These are phyloP conservation scores for Pleurotus cornucopiae DNA, from an alignment of 768 basidiomycete genomes.

Conservation along the genomic window DNA sequence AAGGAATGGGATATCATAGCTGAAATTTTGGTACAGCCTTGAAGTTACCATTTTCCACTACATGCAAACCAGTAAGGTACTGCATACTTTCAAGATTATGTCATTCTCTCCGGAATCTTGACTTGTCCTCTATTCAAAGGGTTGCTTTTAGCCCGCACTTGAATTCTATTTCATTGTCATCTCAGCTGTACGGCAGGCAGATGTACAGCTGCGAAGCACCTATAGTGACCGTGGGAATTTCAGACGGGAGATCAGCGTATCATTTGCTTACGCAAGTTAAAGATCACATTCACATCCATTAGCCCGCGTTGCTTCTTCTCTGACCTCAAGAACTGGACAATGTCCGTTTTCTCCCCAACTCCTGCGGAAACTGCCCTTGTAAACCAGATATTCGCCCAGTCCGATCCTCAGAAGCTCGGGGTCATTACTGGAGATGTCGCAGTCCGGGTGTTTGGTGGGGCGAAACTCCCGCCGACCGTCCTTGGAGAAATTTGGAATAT, in stretches of 20 bases:
- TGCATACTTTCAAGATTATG: too few relatives aligned
- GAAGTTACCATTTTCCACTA: not conserved
- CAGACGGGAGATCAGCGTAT: not conserved
- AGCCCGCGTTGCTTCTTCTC: constrained; percentile 3
- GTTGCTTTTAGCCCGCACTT: too few relatives aligned
- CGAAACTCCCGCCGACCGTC: constrained; percentile 69
- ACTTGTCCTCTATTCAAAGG: too few relatives aligned
- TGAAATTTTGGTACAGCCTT: constrained; percentile 58
- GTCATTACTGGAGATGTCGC: constrained; percentile 90
- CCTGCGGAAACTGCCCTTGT: constrained; percentile 56
- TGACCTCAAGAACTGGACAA: constrained; percentile 22
- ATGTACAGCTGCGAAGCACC: too few relatives aligned
- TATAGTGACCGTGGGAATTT: not conserved
- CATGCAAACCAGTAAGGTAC: too few relatives aligned
- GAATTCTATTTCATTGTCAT: too few relatives aligned
- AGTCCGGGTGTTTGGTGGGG: constrained; percentile 79
- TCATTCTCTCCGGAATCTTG: too few relatives aligned
- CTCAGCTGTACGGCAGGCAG: too few relatives aligned
- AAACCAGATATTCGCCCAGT: constrained; percentile 65
- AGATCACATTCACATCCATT: constrained; percentile 1
- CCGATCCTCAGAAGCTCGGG: constrained; percentile 76
- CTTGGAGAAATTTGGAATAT: constrained; percentile 94
- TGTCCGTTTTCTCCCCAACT: constrained; percentile 45
- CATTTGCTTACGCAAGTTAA: not conserved
- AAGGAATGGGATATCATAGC: constrained; percentile 71